A percentile compares a stretch with the other conserved stretches of the same genome.
These are phyloP conservation scores for Neopestalotiopsis clavispora DNA, from an alignment of 2,329 filamentous ascomycete species.

Conservation along the genomic window DNA sequence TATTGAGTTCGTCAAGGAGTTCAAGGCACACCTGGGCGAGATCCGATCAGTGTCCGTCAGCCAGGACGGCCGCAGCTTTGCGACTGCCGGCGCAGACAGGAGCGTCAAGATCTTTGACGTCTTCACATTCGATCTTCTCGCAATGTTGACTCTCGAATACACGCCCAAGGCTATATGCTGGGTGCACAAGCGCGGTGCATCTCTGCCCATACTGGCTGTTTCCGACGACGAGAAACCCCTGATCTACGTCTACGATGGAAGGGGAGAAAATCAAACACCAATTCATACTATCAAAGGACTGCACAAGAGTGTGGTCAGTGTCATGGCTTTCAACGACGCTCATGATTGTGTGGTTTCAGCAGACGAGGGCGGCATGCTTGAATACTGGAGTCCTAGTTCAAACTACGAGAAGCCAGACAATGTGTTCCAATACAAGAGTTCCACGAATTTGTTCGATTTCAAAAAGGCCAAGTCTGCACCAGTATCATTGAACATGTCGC, in stretches of 20 bases:
- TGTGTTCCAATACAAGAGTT: conserved; percentile 92
- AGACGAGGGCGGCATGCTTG: conserved; percentile 90
- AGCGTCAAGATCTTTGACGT: conserved; percentile 83
- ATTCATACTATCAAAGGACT: conserved; percentile 79
- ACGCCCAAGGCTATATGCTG: conserved; percentile 84
- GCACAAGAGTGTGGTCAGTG: conserved; percentile 80
- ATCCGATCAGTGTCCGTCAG: conserved; percentile 85
- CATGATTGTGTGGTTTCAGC: conserved; percentile 91
- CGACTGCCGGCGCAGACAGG: conserved; percentile 80
- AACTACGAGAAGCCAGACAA: conserved; percentile 89
- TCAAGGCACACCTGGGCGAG: conserved; percentile 85
- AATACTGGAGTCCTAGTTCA: conserved; percentile 88
- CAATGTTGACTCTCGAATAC: conserved; percentile 80
- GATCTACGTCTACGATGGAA: conserved; percentile 86
- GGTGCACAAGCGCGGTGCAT: conserved; percentile 88
- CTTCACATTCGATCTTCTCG: conserved; percentile 85
- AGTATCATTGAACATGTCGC: conserved; percentile 82
- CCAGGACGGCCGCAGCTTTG: conserved; percentile 90
- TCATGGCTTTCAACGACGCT: conserved; percentile 87
- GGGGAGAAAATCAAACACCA: conserved; percentile 78
- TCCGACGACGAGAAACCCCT: conserved; percentile 74
- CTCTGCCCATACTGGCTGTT: conserved; percentile 82
- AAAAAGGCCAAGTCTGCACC: conserved; percentile 92
- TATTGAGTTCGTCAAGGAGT: conserved; percentile 98
- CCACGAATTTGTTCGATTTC: conserved; percentile 94